Conservation (phyloP, 2,329 filamentous ascomycete species). For the Teratosphaeria gauchensis region DNA sequence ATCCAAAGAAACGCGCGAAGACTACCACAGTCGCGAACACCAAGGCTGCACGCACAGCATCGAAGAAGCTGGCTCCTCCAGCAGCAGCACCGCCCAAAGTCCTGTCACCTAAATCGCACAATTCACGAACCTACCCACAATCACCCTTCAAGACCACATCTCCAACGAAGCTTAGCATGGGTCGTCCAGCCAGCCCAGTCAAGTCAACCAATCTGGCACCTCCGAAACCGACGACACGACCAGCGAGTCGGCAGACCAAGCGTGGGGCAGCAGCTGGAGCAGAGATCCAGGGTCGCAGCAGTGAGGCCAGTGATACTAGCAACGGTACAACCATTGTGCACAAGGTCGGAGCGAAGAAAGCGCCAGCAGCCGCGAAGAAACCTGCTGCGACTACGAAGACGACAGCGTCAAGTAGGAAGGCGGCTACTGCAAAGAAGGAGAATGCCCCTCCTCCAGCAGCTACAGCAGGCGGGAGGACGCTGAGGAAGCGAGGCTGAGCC, state of each 20-base stretch:
- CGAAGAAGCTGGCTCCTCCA: conserved; percentile 25
- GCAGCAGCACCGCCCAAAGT: conserved; percentile 40
- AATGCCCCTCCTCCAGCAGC: conserved; percentile 10
- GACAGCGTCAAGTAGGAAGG: conserved; percentile 29
- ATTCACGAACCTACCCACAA: conserved; percentile 58
- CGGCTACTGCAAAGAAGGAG: conserved; percentile 26
- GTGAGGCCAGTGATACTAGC: conserved; percentile 49
- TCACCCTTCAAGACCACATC: conserved; percentile 37
- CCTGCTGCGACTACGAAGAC: conserved; percentile 3
- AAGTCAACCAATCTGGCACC: conserved; percentile 31
- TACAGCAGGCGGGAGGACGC: conserved; percentile 17
- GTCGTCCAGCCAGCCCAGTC: conserved; percentile 50
- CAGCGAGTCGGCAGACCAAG: neutral
- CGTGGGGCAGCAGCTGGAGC: conserved; percentile 25
- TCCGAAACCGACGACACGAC: conserved; percentile 17
- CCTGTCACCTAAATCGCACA: conserved; percentile 73
- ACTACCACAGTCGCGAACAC: conserved; percentile 17
- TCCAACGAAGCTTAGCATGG: conserved; percentile 49
- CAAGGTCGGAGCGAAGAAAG: conserved; percentile 27
- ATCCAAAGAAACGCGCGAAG: conserved; percentile 57
- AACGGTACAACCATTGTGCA: conserved; percentile 50
- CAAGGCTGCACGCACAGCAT: conserved; percentile 23
- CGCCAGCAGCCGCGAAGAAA: conserved; percentile 38
- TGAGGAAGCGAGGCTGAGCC: conserved; percentile 22
- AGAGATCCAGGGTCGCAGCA: conserved; percentile 28